Conservation (phyloP, 495 filamentous ascomycete species). For the Acidiella bohemica region DNA sequence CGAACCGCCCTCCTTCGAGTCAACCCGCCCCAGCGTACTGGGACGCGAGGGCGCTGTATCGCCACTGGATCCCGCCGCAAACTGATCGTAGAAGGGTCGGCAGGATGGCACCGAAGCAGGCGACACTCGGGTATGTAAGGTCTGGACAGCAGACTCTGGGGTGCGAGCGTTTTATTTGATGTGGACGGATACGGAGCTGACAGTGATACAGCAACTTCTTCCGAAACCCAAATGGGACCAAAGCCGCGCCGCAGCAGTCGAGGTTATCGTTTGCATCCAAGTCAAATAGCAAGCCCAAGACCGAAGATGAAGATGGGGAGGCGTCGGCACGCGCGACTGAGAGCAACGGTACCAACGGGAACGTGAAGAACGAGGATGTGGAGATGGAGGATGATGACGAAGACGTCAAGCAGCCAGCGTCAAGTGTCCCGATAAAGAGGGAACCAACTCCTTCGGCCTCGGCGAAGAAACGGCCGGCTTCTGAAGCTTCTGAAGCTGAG, state of each 20-base stretch:
- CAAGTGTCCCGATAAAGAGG: not conserved
- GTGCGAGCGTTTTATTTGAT: constrained; percentile 41
- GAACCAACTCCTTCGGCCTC: constrained; percentile 3
- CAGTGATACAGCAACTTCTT: constrained; percentile 52
- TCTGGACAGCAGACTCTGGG: constrained; percentile 66
- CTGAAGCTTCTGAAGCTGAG: constrained; percentile 21
- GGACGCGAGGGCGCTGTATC: constrained; percentile 2
- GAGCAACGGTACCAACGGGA: constrained; percentile 14
- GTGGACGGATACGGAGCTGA: not conserved
- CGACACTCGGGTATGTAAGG: constrained; percentile 86
- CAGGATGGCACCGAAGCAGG: constrained; percentile 47
- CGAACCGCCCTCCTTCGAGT: constrained; percentile 1
- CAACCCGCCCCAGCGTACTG: constrained; percentile 3
- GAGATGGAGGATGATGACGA: constrained; percentile 18
- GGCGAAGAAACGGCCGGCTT: constrained; percentile 17
- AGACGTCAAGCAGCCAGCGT: constrained; percentile 1
- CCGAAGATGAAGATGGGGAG: constrained; percentile 26
- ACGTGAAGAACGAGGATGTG: constrained; percentile 12
- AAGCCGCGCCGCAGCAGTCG: constrained; percentile 52
- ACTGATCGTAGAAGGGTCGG: not conserved
- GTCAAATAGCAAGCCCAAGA: constrained; percentile 20
- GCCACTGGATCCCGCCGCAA: constrained; percentile 8
- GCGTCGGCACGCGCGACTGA: constrained; percentile 21
- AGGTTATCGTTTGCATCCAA: constrained; percentile 21
- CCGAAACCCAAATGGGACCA: constrained; percentile 40